phyloP scores from a whole-genome alignment of 2,329 filamentous ascomycete species.

The Apiospora rasikravindrae region DNA sequence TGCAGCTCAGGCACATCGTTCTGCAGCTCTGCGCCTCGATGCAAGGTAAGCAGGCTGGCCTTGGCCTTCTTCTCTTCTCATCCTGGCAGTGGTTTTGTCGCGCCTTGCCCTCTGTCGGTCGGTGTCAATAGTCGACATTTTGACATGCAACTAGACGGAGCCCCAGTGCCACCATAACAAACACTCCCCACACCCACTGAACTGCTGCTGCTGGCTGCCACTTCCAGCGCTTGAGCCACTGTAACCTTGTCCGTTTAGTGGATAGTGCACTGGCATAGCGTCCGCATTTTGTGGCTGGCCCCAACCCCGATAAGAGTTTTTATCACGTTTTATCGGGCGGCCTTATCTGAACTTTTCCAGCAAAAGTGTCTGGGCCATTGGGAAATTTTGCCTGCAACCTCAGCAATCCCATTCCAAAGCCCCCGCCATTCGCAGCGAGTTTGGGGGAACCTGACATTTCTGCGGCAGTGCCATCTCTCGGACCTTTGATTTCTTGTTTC shows the following conservation, averaged over 20 bases:
- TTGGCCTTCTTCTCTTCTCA: background rate
- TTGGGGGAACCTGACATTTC: background rate
- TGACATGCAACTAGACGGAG: background rate
- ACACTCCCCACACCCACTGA: conserved; percentile 24
- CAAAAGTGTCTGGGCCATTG: conserved; percentile 5
- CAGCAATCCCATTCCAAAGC: conserved; percentile 2
- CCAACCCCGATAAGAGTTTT: conserved; percentile 22
- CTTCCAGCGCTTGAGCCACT: background rate
- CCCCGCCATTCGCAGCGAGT: conserved; percentile 20
- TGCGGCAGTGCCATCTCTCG: background rate
- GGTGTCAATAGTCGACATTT: background rate
- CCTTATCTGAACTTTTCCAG: conserved; percentile 18
- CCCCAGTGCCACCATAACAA: background rate
- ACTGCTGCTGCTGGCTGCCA: background rate
- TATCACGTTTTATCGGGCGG: background rate
- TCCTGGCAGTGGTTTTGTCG: background rate
- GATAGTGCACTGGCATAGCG: background rate
- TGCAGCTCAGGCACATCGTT: background rate
- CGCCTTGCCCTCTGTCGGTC: background rate
- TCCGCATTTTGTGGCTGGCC: conserved; percentile 5
- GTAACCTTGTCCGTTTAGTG: background rate
- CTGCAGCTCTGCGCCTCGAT: background rate
- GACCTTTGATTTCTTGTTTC: background rate
- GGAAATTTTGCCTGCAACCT: conserved; percentile 23
- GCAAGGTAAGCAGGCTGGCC: background rate